Conservation (phyloP, 2,329 filamentous ascomycete species). For the Colletotrichum neosansevieriae region DNA sequence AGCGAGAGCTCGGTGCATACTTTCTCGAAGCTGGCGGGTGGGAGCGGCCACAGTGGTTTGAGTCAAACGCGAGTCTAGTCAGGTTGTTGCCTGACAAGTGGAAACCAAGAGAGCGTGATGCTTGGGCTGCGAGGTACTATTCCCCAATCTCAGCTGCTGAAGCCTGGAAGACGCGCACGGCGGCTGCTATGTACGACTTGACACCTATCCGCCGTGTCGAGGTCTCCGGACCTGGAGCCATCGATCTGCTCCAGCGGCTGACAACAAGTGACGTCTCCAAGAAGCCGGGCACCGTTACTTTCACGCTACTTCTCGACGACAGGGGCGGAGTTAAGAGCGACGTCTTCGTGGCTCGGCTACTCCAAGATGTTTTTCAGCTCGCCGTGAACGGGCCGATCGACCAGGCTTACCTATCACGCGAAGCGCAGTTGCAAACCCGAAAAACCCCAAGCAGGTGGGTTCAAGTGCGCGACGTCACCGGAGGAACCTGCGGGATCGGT, state of each 20-base stretch:
- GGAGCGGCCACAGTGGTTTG: conserved; percentile 74
- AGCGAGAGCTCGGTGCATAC: conserved; percentile 66
- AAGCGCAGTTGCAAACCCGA: conserved; percentile 62
- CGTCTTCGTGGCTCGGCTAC: conserved; percentile 66
- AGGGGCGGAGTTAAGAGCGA: conserved; percentile 68
- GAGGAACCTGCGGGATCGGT: conserved; percentile 70
- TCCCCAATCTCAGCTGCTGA: conserved; percentile 70
- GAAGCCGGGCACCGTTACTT: conserved; percentile 63
- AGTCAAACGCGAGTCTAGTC: conserved; percentile 65
- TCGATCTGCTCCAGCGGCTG: conserved; percentile 65
- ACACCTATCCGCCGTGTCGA: conserved; percentile 70
- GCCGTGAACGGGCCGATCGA: conserved; percentile 68
- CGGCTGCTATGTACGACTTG: conserved; percentile 73
- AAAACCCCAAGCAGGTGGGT: conserved; percentile 56
- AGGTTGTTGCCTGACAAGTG: conserved; percentile 64
- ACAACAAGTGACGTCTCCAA: conserved; percentile 63
- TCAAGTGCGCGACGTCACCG: conserved; percentile 69
- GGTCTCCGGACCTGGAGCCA: conserved; percentile 67
- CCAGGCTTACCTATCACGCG: conserved; percentile 63
- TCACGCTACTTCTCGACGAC: conserved; percentile 67
- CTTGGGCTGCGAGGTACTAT: conserved; percentile 69
- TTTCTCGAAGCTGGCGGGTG: conserved; percentile 71
- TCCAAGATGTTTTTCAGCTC: conserved; percentile 64
- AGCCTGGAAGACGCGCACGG: conserved; percentile 74
- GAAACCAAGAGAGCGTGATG: conserved; percentile 66